Base-by-base conservation (phyloP, 257 asterid genomes). In the Solanum boliviense region DNA sequence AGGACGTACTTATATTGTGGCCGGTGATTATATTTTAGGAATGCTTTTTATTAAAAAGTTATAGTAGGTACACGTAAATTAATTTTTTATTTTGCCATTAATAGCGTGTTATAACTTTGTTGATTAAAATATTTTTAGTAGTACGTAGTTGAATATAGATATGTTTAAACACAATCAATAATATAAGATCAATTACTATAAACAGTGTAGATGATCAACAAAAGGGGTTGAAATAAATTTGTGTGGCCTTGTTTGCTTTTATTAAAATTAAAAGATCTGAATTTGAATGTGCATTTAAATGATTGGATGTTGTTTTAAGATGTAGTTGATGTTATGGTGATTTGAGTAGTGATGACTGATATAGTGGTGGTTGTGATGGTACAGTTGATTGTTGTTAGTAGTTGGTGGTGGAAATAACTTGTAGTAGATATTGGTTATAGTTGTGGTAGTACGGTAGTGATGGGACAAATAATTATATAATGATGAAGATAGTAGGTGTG, bases 181-280 rank as follows among this genome's bases (percentile, higher is more conserved):
- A 31, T 3, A 31, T 3, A 71, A 71, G 13, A 16, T 31, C 78
- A 7, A 71, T 71, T 18, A 71, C 6, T 71, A 16, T 71, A 71
- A 32, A 71, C 4, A 15, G 31, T 7, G n/a, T 31, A 31, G 25
- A 71, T 71, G 39, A 41, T 71, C n/a, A 16, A 16, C 39, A 31
- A 4, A 71, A 71, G 34, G 34, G 75, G 5, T 65, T 15, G 2
- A 31, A 1, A 29, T 70, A 29, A 6, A 31, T 13, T 68, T 68
- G 20, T 5, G 21, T 29, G 1, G 18, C 2, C 3, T 65, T 2
- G 3, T 1, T 70, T 29, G 21, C 27, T 70, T 70, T 70, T 3
- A 29, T 70, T 70, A 3, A 1, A 6, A 70, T 29, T 0, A 7
- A 6, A 5, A 1, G 4, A 0, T 70, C 2, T 6, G 5, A 27